phyloP scores from a whole-genome alignment of 176 grass and related monocot genomes.

The barley (Hordeum vulgare) region DNA sequence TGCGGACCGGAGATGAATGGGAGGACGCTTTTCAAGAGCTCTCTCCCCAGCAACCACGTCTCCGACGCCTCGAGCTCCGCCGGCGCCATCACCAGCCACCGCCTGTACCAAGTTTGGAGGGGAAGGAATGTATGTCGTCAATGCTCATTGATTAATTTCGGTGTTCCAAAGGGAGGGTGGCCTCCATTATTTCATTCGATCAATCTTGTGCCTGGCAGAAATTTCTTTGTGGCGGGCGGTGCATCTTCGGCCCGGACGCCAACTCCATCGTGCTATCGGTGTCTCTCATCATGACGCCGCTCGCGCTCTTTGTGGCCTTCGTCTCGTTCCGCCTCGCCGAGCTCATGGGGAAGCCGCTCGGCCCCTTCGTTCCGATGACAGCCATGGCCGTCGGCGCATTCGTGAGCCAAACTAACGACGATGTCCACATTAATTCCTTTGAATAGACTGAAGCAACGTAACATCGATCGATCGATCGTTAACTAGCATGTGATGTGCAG shows the following conservation, averaged over 20 bases:
- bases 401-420: conserved; percentile 41
- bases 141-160: neutral
- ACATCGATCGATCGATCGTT: neutral
- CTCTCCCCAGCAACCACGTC: conserved; percentile 35
- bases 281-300: conserved; percentile 63
- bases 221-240: conserved; percentile 68
- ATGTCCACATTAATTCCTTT: neutral
- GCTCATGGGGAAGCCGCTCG: conserved; percentile 47
- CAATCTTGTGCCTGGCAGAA: conserved; percentile 18
- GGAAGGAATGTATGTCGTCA: conserved; percentile 58
- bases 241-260: conserved; percentile 90
- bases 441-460: neutral
- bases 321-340: conserved; percentile 53
- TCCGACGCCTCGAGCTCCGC: conserved; percentile 35
- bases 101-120: conserved; percentile 79
- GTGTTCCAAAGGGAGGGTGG: neutral
- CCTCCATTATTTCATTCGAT: neutral
- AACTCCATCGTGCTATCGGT: conserved; percentile 76
- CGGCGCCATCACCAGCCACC: conserved; percentile 23
- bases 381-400: conserved; percentile 57
- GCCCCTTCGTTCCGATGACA: conserved; percentile 42
- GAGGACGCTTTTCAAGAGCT: conserved; percentile 33
- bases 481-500: conserved; percentile 4
- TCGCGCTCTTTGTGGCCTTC: conserved; percentile 55
- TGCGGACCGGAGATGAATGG: conserved; percentile 23